phyloP scores from a whole-genome alignment of 306 rosid species.

The Medicago truncatula region MtrunA17r5.0-ANR NC_053046.1:38219001-38219500 shows the following conservation, averaged over 20 bases:
- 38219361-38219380: not conserved
- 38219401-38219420: too few species aligned
- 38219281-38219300: conserved; percentile 53
- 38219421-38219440: too few species aligned
- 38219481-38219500: conserved; percentile 20
- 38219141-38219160: not conserved
- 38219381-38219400: not conserved
- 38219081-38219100: conserved; percentile 65
- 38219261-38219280: conserved; percentile 34
- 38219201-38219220: conserved; percentile 32
- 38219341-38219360: not conserved
- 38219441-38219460: not conserved
- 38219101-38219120: conserved; percentile 52
- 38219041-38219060: conserved; percentile 55
- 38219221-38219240: conserved; percentile 49
- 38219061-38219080: conserved; percentile 89
- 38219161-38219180: not conserved
- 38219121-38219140: conserved; percentile 40
- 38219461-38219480: conserved; percentile 45
- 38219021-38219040: conserved; percentile 55
- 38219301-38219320: conserved; percentile 54
- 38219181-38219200: not conserved
- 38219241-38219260: conserved; percentile 47
- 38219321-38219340: conserved; percentile 41
- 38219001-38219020: not conserved